phyloP scores from a whole-genome alignment of 192 early-diverging fungal genomes.

The Coemansia sp. region DNA sequence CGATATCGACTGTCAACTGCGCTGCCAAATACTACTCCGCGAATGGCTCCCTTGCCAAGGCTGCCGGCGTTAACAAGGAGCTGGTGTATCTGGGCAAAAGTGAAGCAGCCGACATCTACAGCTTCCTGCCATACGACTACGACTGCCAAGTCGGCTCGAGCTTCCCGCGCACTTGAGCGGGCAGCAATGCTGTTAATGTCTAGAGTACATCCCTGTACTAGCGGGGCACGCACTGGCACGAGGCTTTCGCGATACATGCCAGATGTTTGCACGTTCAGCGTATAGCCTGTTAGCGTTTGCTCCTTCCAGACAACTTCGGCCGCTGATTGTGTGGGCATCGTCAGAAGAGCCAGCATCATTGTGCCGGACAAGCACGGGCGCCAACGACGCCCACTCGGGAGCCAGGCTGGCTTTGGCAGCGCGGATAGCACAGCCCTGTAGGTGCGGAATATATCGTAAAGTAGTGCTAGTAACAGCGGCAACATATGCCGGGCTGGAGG shows the following conservation, averaged over 20 bases:
- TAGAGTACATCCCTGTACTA: conserved; percentile 9
- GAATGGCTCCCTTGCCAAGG: background rate
- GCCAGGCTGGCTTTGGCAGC: background rate
- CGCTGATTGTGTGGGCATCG: background rate
- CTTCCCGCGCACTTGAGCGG: background rate
- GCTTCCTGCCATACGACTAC: conserved; percentile 37
- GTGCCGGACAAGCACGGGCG: background rate
- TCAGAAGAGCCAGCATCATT: background rate
- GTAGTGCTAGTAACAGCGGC: too few species aligned
- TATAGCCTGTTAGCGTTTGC: conserved; percentile 2
- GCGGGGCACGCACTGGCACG: conserved; percentile 10
- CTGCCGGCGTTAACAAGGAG: background rate
- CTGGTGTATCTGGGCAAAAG: conserved; percentile 18
- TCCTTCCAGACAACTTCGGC: conserved; percentile 14
- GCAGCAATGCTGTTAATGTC: background rate
- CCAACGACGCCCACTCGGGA: background rate
- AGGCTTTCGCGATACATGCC: background rate
- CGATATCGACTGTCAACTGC: background rate
- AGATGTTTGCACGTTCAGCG: background rate
- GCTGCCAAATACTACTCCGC: conserved; percentile 31
- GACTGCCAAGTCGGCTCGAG: background rate
- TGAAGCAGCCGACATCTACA: conserved; percentile 27
- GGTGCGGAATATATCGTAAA: background rate
- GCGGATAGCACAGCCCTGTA: background rate
- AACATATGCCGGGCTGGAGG: background rate